Evolutionary conservation across 805 yeast species (phyloP), one percentile per base, ranked within the genome.

Genomic region (Nakazawaea molendinolei): DNA sequence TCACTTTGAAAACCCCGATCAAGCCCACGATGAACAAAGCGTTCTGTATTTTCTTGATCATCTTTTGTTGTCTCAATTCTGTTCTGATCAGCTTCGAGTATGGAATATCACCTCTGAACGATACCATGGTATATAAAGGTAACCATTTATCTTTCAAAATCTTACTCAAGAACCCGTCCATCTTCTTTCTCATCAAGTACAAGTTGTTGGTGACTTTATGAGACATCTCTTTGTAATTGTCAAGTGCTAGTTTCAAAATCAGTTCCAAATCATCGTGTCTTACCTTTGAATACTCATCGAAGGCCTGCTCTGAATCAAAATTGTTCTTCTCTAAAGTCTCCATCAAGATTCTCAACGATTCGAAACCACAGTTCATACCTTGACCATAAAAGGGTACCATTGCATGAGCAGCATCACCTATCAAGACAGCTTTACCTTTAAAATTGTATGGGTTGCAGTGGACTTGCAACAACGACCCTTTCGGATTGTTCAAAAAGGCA

Each of bases 371-470:
- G 56, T 89, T 89, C 90, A 89, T 82, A 5, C 97, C 97, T 56
- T 89, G 97, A 8, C 97, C 97, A 52, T 87, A 89, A 56, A 89
- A 89, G n/a, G 97, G 97, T 5, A 89, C 97, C 95, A 87, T 89
- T 20, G 92, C 76, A 59, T 89, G 97, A 0, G 97, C 95, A 1
- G 97, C 95, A 55, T 89, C 97, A 5, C 97, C 97, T 20, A 89
- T 60, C 9, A 89, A 60, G 8, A 89, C 61, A 12, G 78, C 78
- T 39, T 72, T 71, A 31, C 77, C 83, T 28, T 65, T 55, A 31
- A 65, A 69, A 51, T 85, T 74, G 58, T 86, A 89, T 2, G 90
- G 86, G 33, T 61, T 60, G 46, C 85, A 79, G 31, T 69, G 70
- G 6, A 84, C 70, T 42, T 84, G 86, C 61, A 87, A 68, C 30